Percentiles rank a stretch among this genome's conserved stretches.
Conservation (phyloP, 1,139 yeast genomes). For the Kodamaea anthophila region DNA sequence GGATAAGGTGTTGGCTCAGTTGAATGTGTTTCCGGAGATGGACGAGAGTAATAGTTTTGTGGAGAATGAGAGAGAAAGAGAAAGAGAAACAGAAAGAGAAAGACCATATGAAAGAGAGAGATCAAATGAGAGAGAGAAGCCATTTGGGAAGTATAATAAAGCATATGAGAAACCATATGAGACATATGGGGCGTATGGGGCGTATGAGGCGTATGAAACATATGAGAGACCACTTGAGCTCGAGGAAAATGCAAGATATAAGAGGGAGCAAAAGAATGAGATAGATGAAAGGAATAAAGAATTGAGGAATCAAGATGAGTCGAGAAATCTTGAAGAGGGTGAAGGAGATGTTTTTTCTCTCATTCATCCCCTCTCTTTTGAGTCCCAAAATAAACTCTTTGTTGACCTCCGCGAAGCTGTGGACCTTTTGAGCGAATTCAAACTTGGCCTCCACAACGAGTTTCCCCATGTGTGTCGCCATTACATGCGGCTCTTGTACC, state of each 20-base stretch:
- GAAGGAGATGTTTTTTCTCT: background rate
- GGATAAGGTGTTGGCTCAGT: conserved; percentile 11
- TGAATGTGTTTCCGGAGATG: conserved; percentile 12
- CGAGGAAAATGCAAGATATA: too few relatives aligned
- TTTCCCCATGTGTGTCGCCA: conserved; percentile 20
- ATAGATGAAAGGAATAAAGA: too few relatives aligned
- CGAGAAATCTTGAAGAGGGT: background rate
- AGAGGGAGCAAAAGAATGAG: background rate
- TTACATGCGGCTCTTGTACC: conserved; percentile 19
- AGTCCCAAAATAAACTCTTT: conserved; percentile 14
- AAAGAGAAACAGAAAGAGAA: too few relatives aligned
- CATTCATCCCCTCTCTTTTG: conserved; percentile 11
- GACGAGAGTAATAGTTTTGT: conserved; percentile 6
- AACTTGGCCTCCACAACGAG: conserved; percentile 19
- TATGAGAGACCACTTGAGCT: too few relatives aligned
- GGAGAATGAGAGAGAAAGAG: background rate
- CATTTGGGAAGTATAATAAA: too few relatives aligned
- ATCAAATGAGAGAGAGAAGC: too few relatives aligned
- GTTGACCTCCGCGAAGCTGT: conserved; percentile 19
- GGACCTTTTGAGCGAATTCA: conserved; percentile 27
- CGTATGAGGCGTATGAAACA: too few relatives aligned
- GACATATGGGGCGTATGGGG: too few relatives aligned
- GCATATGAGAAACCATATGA: too few relatives aligned
- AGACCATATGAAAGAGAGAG: too few relatives aligned
- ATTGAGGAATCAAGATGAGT: background rate